Evolutionary conservation across 1,284 basidiomycete genomes (phyloP), one percentile per base, ranked within the genome.

Genomic region (Marasmius oreades): DNA sequence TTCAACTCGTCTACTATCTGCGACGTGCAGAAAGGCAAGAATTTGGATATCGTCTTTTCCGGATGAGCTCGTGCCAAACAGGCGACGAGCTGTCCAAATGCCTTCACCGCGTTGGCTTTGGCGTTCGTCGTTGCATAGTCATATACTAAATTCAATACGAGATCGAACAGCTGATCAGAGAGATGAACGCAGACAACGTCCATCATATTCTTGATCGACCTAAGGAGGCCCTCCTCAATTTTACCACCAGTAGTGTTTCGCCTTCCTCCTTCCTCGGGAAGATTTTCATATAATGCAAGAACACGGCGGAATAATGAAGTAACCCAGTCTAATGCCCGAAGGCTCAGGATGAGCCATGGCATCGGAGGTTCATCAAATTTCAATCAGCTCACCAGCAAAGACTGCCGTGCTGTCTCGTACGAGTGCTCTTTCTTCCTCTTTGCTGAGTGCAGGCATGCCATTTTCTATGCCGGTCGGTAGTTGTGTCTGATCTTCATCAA

Each of bases 231-330:
- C 63, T 96, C 92, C 73, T 95, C 93, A 65, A 85, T 80, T 71
- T 93, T 93, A 33, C 93, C 93, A 36, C 93, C 93, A 1, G 88
- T 91, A 8, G 81, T 87, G 62, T 92, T 87, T 72, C 79, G 84
- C 70, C 84, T 82, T 11, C 90, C 91, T 12, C 93, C 92, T 71
- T 95, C 95, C 67, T 99, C 95, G 0, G 97, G 96, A 5, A 99
- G 77, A 66, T 96, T 93, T 72, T 95, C 92, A 66, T 92, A 96
- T 4, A 99, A 74, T 0, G 90, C 84, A 50, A 99, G 78, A 34
- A 98, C 87, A 7, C 93, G 83, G 6, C 90, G 84, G 64, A 98
- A 87, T 60, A 97, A 89, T 43, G 91, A 89, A 0, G 86, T 83
- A 3, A 96, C 87, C 96, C 96, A 98, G 64, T 94, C 92, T 86